A percentile compares a stretch with the other conserved stretches of the same genome.
phyloP scores from a whole-genome alignment of 768 basidiomycete genomes.

The Serendipita indica region DNA sequence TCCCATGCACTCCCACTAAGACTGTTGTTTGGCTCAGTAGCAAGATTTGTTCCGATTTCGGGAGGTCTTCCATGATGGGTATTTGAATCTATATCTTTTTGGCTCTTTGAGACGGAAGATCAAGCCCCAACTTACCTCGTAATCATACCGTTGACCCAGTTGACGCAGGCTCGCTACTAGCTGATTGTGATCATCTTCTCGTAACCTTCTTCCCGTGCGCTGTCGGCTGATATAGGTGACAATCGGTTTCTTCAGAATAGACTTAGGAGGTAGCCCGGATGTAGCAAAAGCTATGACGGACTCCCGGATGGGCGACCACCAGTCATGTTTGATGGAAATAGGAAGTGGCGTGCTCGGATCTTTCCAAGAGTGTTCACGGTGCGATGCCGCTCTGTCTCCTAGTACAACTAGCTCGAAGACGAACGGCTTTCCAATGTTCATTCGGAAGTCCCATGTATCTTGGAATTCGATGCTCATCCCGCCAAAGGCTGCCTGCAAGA shows the following conservation, averaged over 20 bases:
- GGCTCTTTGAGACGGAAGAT: not conserved
- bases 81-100: not conserved
- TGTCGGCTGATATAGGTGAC: conserved; percentile 71
- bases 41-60: not conserved
- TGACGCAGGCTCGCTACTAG: conserved; percentile 61
- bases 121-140: conserved; percentile 70
- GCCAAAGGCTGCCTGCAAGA: conserved; percentile 67
- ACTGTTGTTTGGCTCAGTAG: not conserved
- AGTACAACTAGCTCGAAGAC: conserved; percentile 77
- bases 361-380: not conserved
- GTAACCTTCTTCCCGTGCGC: conserved; percentile 71
- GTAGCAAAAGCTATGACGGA: not conserved
- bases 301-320: conserved; percentile 49
- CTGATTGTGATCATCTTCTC: conserved; percentile 56
- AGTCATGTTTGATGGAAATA: conserved; percentile 57
- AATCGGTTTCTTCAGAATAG: no score
- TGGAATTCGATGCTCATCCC: conserved; percentile 64
- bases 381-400: conserved; percentile 60
- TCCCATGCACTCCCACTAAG: conserved; percentile 9
- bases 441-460: conserved; percentile 72
- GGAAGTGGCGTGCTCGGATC: conserved; percentile 33
- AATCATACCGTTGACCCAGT: conserved; percentile 54
- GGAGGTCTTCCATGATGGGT: not conserved
- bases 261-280: no score
- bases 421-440: conserved; percentile 48